A percentile compares a stretch with the other conserved stretches of the same genome.
These are phyloP conservation scores for Cymbidium sinense DNA, from an alignment of 106 monocot genomes.

Conservation along the genomic window DNA sequence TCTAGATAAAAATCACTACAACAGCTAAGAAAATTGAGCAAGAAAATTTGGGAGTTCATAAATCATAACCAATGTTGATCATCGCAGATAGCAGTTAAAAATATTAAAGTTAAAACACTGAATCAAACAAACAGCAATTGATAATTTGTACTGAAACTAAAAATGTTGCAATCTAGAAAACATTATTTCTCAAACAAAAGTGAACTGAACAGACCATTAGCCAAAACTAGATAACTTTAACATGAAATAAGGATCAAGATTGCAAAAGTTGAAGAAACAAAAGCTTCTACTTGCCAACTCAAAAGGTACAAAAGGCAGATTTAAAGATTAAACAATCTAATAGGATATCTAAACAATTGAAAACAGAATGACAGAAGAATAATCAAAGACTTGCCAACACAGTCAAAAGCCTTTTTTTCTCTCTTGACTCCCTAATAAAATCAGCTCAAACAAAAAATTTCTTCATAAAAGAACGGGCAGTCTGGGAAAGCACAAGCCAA, in stretches of 20 bases:
- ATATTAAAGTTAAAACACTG: no score
- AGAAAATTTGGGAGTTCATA: no score
- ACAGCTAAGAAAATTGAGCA: neutral
- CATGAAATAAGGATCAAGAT: no score
- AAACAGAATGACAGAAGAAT: neutral
- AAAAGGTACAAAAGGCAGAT: neutral
- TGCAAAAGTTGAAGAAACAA: neutral
- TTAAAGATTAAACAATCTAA: neutral
- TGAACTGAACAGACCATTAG: neutral
- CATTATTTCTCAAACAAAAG: neutral
- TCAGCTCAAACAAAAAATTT: neutral
- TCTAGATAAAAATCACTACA: neutral
- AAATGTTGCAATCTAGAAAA: neutral
- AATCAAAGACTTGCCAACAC: neutral
- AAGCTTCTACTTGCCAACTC: neutral
- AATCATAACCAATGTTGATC: no score
- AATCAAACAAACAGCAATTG: no score
- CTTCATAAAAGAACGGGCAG: neutral
- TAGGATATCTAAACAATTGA: neutral
- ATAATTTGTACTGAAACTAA: neutral
- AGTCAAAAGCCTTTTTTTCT: no score
- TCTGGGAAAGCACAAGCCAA: neutral
- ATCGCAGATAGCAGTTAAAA: no score
- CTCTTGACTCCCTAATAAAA: neutral
- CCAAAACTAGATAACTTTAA: neutral